Evolutionary conservation across 768 basidiomycete species (phyloP), one percentile per base, ranked within the genome.

Genomic region (Daedaleopsis nitida): DNA sequence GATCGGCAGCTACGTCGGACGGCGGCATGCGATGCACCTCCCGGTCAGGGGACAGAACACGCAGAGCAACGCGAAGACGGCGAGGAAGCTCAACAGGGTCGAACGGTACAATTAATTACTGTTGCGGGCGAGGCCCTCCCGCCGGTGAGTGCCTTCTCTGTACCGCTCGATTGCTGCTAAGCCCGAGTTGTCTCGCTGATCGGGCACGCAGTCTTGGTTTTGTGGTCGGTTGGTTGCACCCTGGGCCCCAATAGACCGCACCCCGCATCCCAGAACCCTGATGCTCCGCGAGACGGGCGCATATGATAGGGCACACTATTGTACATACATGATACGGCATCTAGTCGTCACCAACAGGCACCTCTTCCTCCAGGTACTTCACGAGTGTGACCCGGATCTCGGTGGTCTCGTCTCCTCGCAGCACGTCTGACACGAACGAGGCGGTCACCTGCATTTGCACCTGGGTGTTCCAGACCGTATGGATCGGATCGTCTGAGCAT

Each of bases 41-140:
- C 96, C 96, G 3, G 96, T 98, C 62, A 84, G 96, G 74, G 96
- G 96, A 58, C 96, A 98, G 76, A 89, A 89, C 57, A 98, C 96
- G 5, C 88, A 87, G 74, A 88, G 83, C 57, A 98, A 98, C 70
- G 94, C 93, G 55, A 86, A 81, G 76, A 96, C 94, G 48, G 96
- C 96, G 37, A 89, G 78, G 76, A 94, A 88, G 75, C 86, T 98
- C 76, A 98, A 98, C 80, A 83, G 85, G 70, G 76, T 96, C 66
- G 88, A 91, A 58, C 82, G 96, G 59, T 75, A 80, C 67, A 72
- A 73, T 50, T 80, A 69, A 72, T 39, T 43, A 45, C 12, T 6
- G 24, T 27, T n/a, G 35, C 42, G 16, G 45, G 49, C 34, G 4
- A 17, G 57, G 14, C 24, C 24, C n/a, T 5, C 23, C 14, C 17